Evolutionary conservation across 352 stramenopile species (phyloP).

Genomic region (Pythium inflatum): DNA sequence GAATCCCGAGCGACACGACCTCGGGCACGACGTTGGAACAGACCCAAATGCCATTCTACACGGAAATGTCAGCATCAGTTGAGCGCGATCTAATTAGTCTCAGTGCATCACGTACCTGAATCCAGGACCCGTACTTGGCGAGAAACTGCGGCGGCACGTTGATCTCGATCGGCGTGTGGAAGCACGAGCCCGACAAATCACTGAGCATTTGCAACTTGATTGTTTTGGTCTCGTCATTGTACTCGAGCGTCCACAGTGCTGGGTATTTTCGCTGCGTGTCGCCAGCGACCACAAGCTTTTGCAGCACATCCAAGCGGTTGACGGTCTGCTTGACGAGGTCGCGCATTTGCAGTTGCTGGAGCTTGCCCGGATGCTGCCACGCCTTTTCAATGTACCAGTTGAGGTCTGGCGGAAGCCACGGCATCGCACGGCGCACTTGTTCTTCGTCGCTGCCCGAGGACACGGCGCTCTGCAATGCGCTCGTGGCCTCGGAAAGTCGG

Average conservation of each 20-base stretch:
- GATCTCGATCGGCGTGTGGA: conserved; percentile 33
- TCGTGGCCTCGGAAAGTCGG: conserved; percentile 8
- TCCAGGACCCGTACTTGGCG: conserved; percentile 20
- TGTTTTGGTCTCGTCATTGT: conserved; percentile 1
- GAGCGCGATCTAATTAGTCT: too few species aligned
- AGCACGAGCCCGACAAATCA: conserved; percentile 36
- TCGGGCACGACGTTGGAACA: conserved; percentile 26
- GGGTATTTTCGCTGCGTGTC: conserved; percentile 23
- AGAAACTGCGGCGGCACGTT: conserved; percentile 17
- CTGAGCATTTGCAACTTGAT: conserved; percentile 32
- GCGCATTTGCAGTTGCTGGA: conserved; percentile 23
- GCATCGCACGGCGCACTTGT: conserved; percentile 13
- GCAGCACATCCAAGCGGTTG: conserved; percentile 16
- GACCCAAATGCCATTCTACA: conserved; percentile 26
- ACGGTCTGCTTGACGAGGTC: conserved; percentile 23
- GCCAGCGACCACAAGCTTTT: conserved; percentile 20
- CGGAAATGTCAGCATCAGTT: neutral
- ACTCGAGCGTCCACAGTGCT: conserved; percentile 37
- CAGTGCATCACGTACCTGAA: conserved; percentile 31
- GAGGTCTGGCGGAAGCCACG: conserved; percentile 29
- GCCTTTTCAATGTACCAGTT: conserved; percentile 33
- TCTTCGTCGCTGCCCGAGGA: conserved; percentile 12
- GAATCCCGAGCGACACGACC: conserved; percentile 26
- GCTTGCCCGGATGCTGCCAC: conserved; percentile 26
- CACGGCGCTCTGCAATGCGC: conserved; percentile 14